A percentile compares a stretch with the other conserved stretches of the same genome.
phyloP scores from a whole-genome alignment of 1,284 basidiomycete genomes.

The Boletus holoroseus region DNA sequence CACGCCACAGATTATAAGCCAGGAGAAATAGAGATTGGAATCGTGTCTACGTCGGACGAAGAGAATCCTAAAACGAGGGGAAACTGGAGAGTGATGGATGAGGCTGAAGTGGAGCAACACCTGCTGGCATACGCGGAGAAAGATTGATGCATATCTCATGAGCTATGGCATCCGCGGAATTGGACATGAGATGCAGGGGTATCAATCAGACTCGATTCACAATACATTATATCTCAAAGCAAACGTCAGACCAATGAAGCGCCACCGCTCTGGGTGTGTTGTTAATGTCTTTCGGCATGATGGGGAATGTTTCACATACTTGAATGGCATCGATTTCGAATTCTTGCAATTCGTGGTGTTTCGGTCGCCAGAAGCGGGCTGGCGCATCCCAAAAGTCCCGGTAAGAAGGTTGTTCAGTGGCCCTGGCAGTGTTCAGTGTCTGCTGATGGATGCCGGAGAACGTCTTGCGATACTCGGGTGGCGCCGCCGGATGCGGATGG shows the following conservation, averaged over 20 bases:
- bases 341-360: conserved; percentile 51
- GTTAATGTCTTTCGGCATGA: conserved; percentile 7
- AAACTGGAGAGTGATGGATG: conserved; percentile 77
- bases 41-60: conserved; percentile 68
- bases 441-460: conserved; percentile 59
- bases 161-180: neutral
- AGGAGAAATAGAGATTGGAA: conserved; percentile 82
- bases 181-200: neutral
- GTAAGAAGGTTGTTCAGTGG: conserved; percentile 37
- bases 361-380: conserved; percentile 58
- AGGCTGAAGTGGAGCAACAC: conserved; percentile 81
- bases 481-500: conserved; percentile 73
- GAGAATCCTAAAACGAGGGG: conserved; percentile 65
- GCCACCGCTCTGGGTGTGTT: conserved; percentile 58
- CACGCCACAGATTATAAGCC: conserved; percentile 95
- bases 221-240: neutral
- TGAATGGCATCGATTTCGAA: conserved; percentile 74
- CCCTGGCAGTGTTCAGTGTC: conserved; percentile 32
- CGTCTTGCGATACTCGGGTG: conserved; percentile 58
- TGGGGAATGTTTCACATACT: conserved; percentile 44
- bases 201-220: neutral
- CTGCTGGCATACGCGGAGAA: conserved; percentile 90
- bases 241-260: conserved; percentile 48
- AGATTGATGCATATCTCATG: conserved; percentile 48
- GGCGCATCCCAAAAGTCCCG: conserved; percentile 80